Percentiles rank a stretch among this genome's conserved stretches.
Evolutionary conservation across 345 rosid species (phyloP).

Genomic region (Rhodomyrtus tomentosa): DNA sequence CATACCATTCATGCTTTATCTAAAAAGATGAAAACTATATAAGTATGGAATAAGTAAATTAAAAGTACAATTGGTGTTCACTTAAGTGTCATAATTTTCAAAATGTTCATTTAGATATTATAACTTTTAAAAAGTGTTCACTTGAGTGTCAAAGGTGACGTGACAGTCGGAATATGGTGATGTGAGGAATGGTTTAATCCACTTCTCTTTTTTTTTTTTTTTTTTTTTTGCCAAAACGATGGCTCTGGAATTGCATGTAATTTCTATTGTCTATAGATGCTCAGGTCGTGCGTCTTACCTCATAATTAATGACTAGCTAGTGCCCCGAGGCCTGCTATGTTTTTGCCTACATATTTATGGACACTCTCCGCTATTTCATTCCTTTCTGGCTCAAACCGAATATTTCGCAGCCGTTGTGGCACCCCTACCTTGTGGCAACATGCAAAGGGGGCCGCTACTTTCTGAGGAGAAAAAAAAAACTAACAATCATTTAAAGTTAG

Average conservation of each 20-base stretch:
- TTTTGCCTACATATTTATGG: neutral
- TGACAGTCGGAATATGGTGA: no score
- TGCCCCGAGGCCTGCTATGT: neutral
- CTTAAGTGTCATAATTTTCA: no score
- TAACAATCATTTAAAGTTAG: no score
- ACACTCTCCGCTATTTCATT: neutral
- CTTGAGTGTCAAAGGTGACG: no score
- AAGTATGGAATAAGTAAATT: no score
- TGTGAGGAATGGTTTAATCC: neutral
- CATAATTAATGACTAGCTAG: neutral
- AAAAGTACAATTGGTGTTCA: no score
- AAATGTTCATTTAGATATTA: no score
- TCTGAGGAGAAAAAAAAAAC: no score
- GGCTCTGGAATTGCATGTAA: neutral
- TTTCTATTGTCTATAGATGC: neutral
- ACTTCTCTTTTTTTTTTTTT: neutral
- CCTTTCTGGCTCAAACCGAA: neutral
- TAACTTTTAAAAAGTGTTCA: no score
- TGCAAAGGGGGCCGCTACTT: no score
- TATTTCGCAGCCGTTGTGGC: no score
- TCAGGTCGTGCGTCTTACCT: neutral
- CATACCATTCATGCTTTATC: neutral
- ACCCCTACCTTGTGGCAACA: no score
- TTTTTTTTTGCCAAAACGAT: neutral
- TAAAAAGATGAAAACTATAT: neutral